phyloP scores from a whole-genome alignment of 768 basidiomycete species.

The Russula sp. region DNA sequence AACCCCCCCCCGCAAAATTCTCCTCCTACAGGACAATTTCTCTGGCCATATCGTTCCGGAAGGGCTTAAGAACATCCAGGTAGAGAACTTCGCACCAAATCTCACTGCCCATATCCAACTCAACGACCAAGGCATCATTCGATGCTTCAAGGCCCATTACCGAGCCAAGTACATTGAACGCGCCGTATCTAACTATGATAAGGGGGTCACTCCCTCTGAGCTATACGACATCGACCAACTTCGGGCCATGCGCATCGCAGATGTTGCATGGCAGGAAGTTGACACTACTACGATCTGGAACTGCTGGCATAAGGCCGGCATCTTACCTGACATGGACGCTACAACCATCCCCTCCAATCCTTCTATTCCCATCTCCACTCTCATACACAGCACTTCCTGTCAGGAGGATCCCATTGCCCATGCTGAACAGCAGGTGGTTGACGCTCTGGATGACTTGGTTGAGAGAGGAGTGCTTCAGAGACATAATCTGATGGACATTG shows the following conservation, averaged over 20 bases:
- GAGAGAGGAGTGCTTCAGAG: no score
- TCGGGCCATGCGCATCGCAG: slow-evolving; percentile 33
- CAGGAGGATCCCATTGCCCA: no score
- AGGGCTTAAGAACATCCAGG: slow-evolving; percentile 29
- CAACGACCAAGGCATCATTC: slow-evolving; percentile 34
- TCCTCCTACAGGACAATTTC: slow-evolving; percentile 33
- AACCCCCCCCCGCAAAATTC: slow-evolving; percentile 27
- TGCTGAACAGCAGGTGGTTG: no score
- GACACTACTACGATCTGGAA: slow-evolving; percentile 30
- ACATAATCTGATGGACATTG: no score
- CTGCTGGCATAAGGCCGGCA: slow-evolving; percentile 34
- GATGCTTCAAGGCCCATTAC: slow-evolving; percentile 36
- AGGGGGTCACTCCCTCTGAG: slow-evolving; percentile 16
- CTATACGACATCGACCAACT: slow-evolving; percentile 36
- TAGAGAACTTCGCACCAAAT: slow-evolving; percentile 33
- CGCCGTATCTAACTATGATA: slow-evolving; percentile 9
- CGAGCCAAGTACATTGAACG: slow-evolving; percentile 26
- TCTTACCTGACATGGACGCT: neutral
- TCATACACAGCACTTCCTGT: no score
- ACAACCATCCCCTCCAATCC: no score
- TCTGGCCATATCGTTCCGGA: slow-evolving; percentile 27
- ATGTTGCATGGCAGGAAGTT: slow-evolving; percentile 32
- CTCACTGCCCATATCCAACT: slow-evolving; percentile 37
- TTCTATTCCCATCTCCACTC: no score
- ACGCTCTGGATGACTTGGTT: no score